These are phyloP conservation scores for Cladosporium colombiae DNA, from an alignment of 2,329 filamentous ascomycete species.

Conservation along the genomic window DNA sequence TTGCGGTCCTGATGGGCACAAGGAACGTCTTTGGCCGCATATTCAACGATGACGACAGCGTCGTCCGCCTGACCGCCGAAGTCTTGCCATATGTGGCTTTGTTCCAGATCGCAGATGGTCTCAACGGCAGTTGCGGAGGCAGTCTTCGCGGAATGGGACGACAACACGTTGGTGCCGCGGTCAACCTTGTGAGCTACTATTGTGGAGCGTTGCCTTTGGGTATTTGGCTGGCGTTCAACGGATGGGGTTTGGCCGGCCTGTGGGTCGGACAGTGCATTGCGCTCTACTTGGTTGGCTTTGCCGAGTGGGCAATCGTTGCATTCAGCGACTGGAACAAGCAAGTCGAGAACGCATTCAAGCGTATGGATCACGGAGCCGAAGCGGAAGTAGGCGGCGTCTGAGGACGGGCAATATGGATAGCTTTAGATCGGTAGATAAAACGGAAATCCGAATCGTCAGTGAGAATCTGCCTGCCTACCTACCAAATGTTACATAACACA, in stretches of 20 bases:
- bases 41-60: conserved; percentile 76
- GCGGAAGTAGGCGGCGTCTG: conserved; percentile 11
- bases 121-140: conserved; percentile 83
- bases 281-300: conserved; percentile 73
- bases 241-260: conserved; percentile 76
- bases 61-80: conserved; percentile 70
- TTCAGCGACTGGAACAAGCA: conserved; percentile 75
- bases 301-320: conserved; percentile 79
- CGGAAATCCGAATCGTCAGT: neutral
- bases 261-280: conserved; percentile 70
- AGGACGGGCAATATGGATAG: neutral
- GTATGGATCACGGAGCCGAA: conserved; percentile 63
- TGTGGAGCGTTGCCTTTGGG: conserved; percentile 77
- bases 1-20: conserved; percentile 68
- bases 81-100: conserved; percentile 85
- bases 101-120: conserved; percentile 86
- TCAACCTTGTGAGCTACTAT: conserved; percentile 84
- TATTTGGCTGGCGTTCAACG: conserved; percentile 81
- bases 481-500: conserved; percentile 4
- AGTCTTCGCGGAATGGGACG: conserved; percentile 79
- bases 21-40: conserved; percentile 73
- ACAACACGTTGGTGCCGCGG: conserved; percentile 79
- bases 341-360: conserved; percentile 68
- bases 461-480: neutral
- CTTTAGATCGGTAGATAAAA: neutral